Evolutionary conservation across 2,329 filamentous ascomycete genomes (phyloP).

Genomic region (Thielaviopsis cerberus): DNA sequence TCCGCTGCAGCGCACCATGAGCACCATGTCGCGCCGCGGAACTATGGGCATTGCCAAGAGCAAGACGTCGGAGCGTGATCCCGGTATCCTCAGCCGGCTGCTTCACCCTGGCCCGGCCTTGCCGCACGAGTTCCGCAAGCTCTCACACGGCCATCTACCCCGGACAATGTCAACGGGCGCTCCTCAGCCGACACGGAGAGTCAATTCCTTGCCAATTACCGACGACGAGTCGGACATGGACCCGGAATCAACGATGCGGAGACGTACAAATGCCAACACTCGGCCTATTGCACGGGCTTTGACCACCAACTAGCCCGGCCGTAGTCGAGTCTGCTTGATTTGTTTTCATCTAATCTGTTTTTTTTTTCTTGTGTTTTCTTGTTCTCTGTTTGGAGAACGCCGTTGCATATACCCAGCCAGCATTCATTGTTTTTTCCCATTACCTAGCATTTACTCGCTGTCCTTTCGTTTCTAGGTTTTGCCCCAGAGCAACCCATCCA

Average conservation of each 20-base stretch:
- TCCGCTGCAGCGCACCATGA: conserved; percentile 21
- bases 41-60: conserved; percentile 7
- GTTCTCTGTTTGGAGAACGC: not conserved
- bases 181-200: conserved; percentile 1
- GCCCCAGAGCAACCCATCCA: too few species aligned
- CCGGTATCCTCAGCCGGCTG: conserved; percentile 27
- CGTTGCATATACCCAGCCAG: not conserved
- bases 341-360: not conserved
- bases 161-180: conserved; percentile 5
- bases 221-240: conserved; percentile 7
- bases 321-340: not conserved
- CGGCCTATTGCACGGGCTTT: conserved; percentile 3
- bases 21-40: conserved; percentile 17
- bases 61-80: conserved; percentile 19
- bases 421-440: not conserved
- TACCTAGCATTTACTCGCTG: not conserved
- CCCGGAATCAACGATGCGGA: not conserved
- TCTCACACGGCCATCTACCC: conserved; percentile 6
- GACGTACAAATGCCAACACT: not conserved
- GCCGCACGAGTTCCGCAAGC: conserved; percentile 16
- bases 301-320: conserved; percentile 2
- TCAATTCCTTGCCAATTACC: conserved; percentile 5
- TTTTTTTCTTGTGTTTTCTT: not conserved
- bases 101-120: conserved; percentile 30
- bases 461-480: not conserved